Base-by-base conservation (phyloP, 768 basidiomycete genomes). In the Heimioporus sp. region DNA sequence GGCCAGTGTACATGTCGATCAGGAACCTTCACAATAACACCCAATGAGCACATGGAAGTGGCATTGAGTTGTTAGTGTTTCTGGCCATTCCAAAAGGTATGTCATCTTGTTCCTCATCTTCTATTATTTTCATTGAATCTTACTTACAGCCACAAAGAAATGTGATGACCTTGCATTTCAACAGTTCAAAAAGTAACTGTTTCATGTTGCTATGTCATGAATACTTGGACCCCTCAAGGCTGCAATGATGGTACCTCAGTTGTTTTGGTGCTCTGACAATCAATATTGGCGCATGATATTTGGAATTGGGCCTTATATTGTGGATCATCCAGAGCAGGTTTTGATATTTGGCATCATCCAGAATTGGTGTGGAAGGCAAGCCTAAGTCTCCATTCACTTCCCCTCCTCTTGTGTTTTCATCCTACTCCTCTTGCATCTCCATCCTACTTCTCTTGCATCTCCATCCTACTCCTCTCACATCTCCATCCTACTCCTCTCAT, bases 71-170 rank as follows among this genome's bases (percentile, higher is more conserved):
- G 38, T 63, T n/a, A n/a, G n/a, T n/a, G n/a, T 72, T 71, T 45
- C 58, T 72, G 3, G 49, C 63, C 1, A 69, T 72, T 40, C 62
- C 65, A 5, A 68, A 72, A 59, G 49, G 69, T 53, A 43, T 17
- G 52, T 43, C 32, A 32, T 32, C 32, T 32, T 32, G 32, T 32
- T 32, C 32, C 6, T 32, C 19, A 19, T 3, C 4, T 37, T 16
- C 19, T 46, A 1, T 35, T 16, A n/a, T n/a, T 4, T 5, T 12
- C 32, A 32, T 32, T 32, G 32, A 6, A 32, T 7, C n/a, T n/a
- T n/a, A n/a, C n/a, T n/a, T 32, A 21, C 19, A 46, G 45, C 45
- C n/a, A 10, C 37, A 1, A 21, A 47, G 11, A 38, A 39, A 17
- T 32, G 40, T 20, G 31, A 44, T 13, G 8, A 32, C 12, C 32